These are phyloP conservation scores for Mimosa pudica DNA, from an alignment of 306 rosid species.

Conservation along the genomic window DNA sequence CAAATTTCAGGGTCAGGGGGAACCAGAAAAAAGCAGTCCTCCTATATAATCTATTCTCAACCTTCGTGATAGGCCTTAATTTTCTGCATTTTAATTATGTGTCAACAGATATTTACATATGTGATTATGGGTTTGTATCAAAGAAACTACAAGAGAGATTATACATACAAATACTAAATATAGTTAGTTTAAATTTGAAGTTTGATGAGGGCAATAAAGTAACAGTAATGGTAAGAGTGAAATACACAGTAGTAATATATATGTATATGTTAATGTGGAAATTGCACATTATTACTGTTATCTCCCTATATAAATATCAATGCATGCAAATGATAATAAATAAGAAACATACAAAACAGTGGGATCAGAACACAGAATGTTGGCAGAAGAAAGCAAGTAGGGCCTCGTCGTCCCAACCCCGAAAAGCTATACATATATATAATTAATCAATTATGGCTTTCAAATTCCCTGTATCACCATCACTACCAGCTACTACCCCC, in stretches of 20 bases:
- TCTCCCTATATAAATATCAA: background rate
- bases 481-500: too few species aligned
- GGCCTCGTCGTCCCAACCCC: conserved; percentile 30
- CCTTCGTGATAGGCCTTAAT: background rate
- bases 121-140: background rate
- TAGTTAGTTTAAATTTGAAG: background rate
- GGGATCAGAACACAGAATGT: conserved; percentile 24
- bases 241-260: conserved; percentile 16
- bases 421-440: conserved; percentile 29
- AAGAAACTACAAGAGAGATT: conserved; percentile 40
- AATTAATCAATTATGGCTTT: conserved; percentile 51
- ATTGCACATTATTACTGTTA: conserved; percentile 44
- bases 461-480: conserved; percentile 28
- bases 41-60: background rate
- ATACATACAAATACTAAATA: background rate
- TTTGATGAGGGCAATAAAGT: conserved; percentile 32
- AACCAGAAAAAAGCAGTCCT: background rate
- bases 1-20: background rate
- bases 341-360: conserved; percentile 24
- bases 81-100: background rate
- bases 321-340: conserved; percentile 14
- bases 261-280: conserved; percentile 12
- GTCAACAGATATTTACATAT: background rate
- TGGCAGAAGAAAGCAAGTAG: conserved; percentile 42
- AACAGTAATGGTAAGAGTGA: background rate